Conservation (phyloP, 208 protist genomes). For the Wallacemonas sp. region DNA sequence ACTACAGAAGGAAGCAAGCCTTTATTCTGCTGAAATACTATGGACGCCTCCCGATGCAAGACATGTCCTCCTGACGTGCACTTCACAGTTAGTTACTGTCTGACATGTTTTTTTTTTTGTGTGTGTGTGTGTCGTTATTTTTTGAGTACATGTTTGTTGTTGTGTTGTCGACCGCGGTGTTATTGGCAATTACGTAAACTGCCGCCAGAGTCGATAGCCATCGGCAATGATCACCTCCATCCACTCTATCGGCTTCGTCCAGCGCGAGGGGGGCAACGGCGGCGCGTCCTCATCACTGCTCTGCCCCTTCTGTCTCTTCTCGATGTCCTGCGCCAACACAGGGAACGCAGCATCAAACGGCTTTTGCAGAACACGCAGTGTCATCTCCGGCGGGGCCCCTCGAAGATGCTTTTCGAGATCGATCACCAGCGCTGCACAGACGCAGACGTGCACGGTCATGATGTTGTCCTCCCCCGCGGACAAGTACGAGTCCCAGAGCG, state of each 20-base stretch:
- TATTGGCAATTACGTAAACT: conserved; percentile 18
- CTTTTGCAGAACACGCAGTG: conserved; percentile 37
- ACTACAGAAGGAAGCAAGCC: too few relatives aligned
- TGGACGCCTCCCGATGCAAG: too few relatives aligned
- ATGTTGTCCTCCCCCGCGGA: conserved; percentile 45
- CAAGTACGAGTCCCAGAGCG: conserved; percentile 93
- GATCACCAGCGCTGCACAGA: conserved; percentile 83
- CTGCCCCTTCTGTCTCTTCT: too few relatives aligned
- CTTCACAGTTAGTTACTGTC: background rate
- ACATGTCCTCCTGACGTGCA: too few relatives aligned
- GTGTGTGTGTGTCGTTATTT: background rate
- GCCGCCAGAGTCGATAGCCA: conserved; percentile 56
- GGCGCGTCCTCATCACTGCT: too few relatives aligned
- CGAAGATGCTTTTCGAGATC: conserved; percentile 27
- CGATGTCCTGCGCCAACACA: background rate
- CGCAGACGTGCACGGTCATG: conserved; percentile 80
- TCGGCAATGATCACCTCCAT: conserved; percentile 58
- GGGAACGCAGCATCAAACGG: conserved; percentile 17
- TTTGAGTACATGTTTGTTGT: too few relatives aligned
- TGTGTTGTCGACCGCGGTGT: too few relatives aligned
- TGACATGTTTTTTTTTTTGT: conserved; percentile 4
- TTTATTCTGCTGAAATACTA: too few relatives aligned
- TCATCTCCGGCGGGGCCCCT: conserved; percentile 31
- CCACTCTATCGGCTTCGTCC: conserved; percentile 33
- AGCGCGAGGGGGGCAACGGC: too few relatives aligned